Base-by-base conservation (phyloP, 495 filamentous ascomycete genomes). In the Lophiotrema nucula region DNA sequence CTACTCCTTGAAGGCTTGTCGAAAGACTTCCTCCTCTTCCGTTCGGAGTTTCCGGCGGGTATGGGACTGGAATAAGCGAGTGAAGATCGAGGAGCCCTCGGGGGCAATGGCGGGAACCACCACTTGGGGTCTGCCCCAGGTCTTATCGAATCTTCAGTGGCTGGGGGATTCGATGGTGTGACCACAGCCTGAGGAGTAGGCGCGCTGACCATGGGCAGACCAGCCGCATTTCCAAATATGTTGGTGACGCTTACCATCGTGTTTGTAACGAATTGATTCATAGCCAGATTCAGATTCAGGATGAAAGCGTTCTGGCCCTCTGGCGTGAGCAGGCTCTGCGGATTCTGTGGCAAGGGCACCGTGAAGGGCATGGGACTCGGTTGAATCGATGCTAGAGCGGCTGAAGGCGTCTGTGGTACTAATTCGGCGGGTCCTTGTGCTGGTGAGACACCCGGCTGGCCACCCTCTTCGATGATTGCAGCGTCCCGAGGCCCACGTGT, bases 91-190 rank as follows among this genome's bases (percentile, higher is more conserved):
- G 11, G 25, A 16, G 49, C 3, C 23, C 22, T 19, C 42, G 31
- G 16, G 15, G 56, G 47, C 24, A 59, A 46, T 16, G 47, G 47
- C 2, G 56, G 56, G 21, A 52, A 53, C n/a, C 28, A 49, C 54
- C 54, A 57, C 25, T 47, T 43, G 10, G 54, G 54, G 23, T 57
- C 41, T 8, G 44, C 46, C 16, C 39, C 43, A 42, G 44, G 45
- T 3, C 23, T 11, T 16, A 55, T 21, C 2, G 22, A 31, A n/a
- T 44, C 39, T 18, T n/a, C 18, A 35, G 51, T 19, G 8, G 19
- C 25, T 6, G 51, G 8, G 22, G 51, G 3, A 35, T 18, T 37
- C 5, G 31, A 1, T 21, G 45, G 54, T 3, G n/a, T 22, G 44
- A 24, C 19, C 27, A 19, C 21, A 10, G 33, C 19, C 22, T 23